Percentiles rank a stretch among this genome's conserved stretches.
Evolutionary conservation across 495 filamentous ascomycete genomes (phyloP).

Genomic region (Schizothecium vesticola): DNA sequence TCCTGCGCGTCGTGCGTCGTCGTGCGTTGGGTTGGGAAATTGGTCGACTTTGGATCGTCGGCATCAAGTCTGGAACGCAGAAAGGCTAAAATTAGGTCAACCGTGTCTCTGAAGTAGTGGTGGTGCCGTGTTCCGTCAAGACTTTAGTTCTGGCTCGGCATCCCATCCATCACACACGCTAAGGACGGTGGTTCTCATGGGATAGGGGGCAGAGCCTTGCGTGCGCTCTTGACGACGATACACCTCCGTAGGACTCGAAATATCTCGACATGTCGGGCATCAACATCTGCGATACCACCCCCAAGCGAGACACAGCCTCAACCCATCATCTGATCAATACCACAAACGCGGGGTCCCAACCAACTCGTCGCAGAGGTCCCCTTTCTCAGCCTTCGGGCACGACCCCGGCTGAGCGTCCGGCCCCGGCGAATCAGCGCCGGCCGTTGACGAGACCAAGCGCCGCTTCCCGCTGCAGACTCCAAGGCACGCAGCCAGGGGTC

Average conservation of each 20-base stretch:
- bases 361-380: background rate
- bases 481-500: background rate
- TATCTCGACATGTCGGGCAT: background rate
- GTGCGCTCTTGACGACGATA: background rate
- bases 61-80: background rate
- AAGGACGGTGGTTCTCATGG: background rate
- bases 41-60: background rate
- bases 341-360: background rate
- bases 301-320: background rate
- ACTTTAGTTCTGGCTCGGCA: background rate
- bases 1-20: background rate
- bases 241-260: background rate
- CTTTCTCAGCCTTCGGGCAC: constrained; percentile 10
- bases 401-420: background rate
- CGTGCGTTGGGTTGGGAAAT: background rate
- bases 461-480: background rate
- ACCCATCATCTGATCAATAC: background rate
- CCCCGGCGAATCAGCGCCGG: constrained; percentile 5
- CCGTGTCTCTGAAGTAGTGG: background rate
- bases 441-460: constrained; percentile 1
- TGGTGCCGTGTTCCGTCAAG: background rate
- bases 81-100: background rate
- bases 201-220: background rate
- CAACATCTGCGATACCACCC: background rate
- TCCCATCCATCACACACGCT: background rate